Conservation (phyloP, 371 early-diverging fungal species). For the Lichtheimia corymbifera region DNA sequence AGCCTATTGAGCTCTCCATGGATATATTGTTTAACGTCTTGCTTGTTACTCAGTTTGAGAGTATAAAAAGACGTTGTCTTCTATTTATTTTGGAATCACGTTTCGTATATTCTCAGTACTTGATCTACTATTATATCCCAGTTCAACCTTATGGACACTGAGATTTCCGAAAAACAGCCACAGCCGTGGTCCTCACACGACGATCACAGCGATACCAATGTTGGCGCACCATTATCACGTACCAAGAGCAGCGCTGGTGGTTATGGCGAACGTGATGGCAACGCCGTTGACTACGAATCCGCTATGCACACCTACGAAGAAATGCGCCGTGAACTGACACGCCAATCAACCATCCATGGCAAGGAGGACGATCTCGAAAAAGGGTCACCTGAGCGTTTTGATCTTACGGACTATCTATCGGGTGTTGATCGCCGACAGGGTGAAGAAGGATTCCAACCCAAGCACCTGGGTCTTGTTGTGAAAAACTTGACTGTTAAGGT, state of each 20-base stretch:
- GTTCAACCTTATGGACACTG: constrained; percentile 13
- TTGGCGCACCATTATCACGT: constrained; percentile 13
- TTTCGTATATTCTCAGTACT: neutral
- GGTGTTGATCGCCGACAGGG: constrained; percentile 13
- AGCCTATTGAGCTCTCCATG: too few species aligned
- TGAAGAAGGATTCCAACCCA: constrained; percentile 45
- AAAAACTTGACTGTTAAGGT: constrained; percentile 43
- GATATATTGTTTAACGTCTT: too few species aligned
- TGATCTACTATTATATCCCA: neutral
- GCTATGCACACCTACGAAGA: constrained; percentile 48
- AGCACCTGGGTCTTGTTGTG: constrained; percentile 52
- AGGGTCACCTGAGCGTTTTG: constrained; percentile 17
- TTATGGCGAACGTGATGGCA: constrained; percentile 46
- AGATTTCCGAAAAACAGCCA: constrained; percentile 12
- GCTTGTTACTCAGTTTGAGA: too few species aligned
- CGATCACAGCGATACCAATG: constrained; percentile 5
- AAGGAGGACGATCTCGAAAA: constrained; percentile 22
- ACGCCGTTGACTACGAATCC: constrained; percentile 45
- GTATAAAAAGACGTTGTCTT: too few species aligned
- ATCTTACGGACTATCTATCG: constrained; percentile 21
- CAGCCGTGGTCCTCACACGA: constrained; percentile 14
- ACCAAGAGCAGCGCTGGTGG: constrained; percentile 19
- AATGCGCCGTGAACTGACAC: constrained; percentile 45
- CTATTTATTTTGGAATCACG: too few species aligned
- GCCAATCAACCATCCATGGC: constrained; percentile 35